Conservation (phyloP, 179 eudicot species). For the Nepenthes alata region DNA sequence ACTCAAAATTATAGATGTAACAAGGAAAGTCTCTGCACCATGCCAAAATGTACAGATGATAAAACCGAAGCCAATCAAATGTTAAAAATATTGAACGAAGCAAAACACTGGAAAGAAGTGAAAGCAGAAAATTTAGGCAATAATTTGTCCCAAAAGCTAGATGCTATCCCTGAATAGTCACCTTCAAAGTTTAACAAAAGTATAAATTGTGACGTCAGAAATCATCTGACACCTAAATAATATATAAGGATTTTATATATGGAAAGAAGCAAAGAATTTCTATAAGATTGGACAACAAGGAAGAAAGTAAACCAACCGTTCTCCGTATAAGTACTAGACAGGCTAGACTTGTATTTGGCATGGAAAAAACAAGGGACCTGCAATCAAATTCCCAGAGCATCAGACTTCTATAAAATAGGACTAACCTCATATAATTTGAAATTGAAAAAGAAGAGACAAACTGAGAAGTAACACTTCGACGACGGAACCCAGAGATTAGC, state of each 20-base stretch:
- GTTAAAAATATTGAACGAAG: background rate
- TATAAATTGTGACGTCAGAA: no score
- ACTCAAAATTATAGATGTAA: no score
- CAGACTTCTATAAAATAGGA: background rate
- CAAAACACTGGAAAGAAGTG: background rate
- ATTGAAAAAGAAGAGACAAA: constrained; percentile 17
- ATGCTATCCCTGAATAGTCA: no score
- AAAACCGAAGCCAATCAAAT: no score
- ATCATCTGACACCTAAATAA: no score
- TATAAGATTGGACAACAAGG: background rate
- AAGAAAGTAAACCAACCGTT: constrained; percentile 28
- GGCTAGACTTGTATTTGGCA: constrained; percentile 51
- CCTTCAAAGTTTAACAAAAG: no score
- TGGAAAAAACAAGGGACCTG: constrained; percentile 80
- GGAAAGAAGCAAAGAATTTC: background rate
- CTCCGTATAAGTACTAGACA: constrained; percentile 44
- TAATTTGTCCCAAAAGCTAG: no score
- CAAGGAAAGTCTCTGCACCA: no score
- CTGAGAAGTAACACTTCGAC: constrained; percentile 66
- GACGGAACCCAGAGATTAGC: constrained; percentile 93
- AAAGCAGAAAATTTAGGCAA: background rate
- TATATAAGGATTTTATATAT: no score
- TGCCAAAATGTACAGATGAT: no score
- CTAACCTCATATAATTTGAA: background rate
- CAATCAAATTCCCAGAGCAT: constrained; percentile 4